These are phyloP conservation scores for Fraxinus sp. DNA, from an alignment of 305 asterid species.

Conservation along the genomic window DNA sequence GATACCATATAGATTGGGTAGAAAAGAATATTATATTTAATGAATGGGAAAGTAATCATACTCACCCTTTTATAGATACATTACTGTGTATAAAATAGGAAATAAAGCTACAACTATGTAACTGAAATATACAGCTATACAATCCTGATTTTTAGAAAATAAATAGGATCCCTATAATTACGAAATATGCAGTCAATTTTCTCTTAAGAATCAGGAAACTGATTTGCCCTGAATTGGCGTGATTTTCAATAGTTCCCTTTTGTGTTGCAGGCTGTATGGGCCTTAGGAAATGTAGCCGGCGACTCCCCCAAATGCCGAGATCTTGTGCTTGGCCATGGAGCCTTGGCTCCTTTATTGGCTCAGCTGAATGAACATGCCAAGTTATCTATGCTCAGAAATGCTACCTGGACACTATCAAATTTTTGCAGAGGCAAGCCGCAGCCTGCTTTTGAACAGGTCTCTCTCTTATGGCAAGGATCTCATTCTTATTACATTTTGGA, in stretches of 20 bases:
- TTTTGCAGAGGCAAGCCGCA: constrained; percentile 95
- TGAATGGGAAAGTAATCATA: too few species aligned
- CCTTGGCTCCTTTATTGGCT: constrained; percentile 64
- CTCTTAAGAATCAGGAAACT: too few species aligned
- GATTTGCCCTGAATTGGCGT: too few species aligned
- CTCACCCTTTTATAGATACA: too few species aligned
- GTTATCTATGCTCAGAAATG: constrained; percentile 87
- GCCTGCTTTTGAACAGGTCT: constrained; percentile 80
- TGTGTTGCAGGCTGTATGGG: constrained; percentile 83
- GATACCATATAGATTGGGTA: too few species aligned
- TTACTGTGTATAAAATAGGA: too few species aligned
- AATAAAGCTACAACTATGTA: too few species aligned
- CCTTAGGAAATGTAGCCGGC: constrained; percentile 94
- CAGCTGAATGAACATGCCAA: constrained; percentile 82
- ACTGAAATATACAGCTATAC: too few species aligned
- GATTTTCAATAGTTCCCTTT: not conserved
- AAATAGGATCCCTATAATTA: too few species aligned
- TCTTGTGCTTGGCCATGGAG: constrained; percentile 81
- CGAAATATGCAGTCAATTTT: too few species aligned
- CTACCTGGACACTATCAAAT: constrained; percentile 90
- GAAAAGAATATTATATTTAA: too few species aligned
- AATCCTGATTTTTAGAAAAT: too few species aligned
- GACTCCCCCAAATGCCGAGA: constrained; percentile 93
- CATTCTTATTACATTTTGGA: not conserved
- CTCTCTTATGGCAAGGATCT: not conserved